Percentiles rank a stretch among this genome's conserved stretches.
Conservation (phyloP, 208 protist genomes). For the Trypanosoma vivax region DNA sequence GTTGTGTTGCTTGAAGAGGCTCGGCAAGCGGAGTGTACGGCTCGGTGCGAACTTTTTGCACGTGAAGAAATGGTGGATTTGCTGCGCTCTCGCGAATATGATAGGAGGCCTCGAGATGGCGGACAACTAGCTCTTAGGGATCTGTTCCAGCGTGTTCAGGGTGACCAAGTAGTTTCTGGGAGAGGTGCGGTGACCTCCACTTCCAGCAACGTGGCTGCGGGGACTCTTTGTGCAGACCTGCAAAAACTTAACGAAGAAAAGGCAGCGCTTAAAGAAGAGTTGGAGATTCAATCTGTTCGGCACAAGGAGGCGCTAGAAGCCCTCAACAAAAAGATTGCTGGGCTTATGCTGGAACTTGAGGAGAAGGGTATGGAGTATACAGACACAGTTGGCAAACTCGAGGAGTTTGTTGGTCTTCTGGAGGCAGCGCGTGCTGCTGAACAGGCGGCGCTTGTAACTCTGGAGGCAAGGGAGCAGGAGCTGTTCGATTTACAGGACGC, state of each 20-base stretch:
- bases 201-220: too few relatives aligned
- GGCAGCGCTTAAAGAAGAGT: slow-evolving; percentile 2
- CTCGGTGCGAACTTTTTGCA: slow-evolving; percentile 12
- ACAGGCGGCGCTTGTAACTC: slow-evolving; percentile 24
- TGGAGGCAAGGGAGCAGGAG: slow-evolving; percentile 34
- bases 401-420: slow-evolving; percentile 58
- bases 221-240: slow-evolving; percentile 4
- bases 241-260: slow-evolving; percentile 13
- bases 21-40: slow-evolving; percentile 14
- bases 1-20: slow-evolving; percentile 16
- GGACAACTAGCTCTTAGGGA: too few relatives aligned
- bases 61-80: slow-evolving; percentile 14
- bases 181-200: too few relatives aligned
- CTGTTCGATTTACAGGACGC: slow-evolving; percentile 25
- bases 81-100: slow-evolving; percentile 2
- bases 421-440: slow-evolving; percentile 49
- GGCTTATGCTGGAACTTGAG: slow-evolving; percentile 18
- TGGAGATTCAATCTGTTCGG: background rate
- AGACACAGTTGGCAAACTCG: slow-evolving; percentile 44
- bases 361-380: slow-evolving; percentile 34
- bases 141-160: too few relatives aligned
- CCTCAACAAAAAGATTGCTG: slow-evolving; percentile 16
- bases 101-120: too few relatives aligned
- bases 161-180: background rate
- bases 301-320: slow-evolving; percentile 16